Evolutionary conservation across 2,329 filamentous ascomycete species (phyloP).

Genomic region (Epichloe bromicola): DNA sequence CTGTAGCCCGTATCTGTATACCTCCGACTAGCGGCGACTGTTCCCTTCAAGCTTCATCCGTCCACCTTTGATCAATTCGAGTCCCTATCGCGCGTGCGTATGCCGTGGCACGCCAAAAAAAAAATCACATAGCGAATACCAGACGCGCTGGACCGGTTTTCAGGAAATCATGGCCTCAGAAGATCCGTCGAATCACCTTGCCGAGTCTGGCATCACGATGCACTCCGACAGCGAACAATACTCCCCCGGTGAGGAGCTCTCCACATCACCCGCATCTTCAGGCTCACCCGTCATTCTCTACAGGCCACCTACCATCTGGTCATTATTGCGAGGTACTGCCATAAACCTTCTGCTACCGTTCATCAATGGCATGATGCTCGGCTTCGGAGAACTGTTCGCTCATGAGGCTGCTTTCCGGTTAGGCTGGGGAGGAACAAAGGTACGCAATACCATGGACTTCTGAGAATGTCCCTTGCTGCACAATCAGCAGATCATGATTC

Average conservation of each 20-base stretch:
- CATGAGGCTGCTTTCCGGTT: constrained; percentile 89
- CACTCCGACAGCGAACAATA: constrained; percentile 78
- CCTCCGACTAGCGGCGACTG: not conserved
- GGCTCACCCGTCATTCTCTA: constrained; percentile 70
- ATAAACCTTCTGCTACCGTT: constrained; percentile 96
- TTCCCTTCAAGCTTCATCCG: not conserved
- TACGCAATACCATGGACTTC: constrained; percentile 21
- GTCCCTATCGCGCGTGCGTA: not conserved
- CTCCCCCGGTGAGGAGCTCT: constrained; percentile 48
- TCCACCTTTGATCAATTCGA: not conserved
- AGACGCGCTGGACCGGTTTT: not conserved
- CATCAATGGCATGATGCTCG: constrained; percentile 95
- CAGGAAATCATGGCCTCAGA: constrained; percentile 38
- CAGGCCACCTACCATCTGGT: constrained; percentile 77
- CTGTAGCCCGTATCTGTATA: too few species aligned
- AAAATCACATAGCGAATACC: not conserved
- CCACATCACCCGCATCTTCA: constrained; percentile 47
- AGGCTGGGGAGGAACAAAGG: constrained; percentile 90
- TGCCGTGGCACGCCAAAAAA: not conserved
- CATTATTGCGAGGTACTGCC: constrained; percentile 71
- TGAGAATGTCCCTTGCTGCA: not conserved
- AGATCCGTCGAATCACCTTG: constrained; percentile 39
- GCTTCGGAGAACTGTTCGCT: constrained; percentile 91
- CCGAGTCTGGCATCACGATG: constrained; percentile 64
- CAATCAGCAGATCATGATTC: not conserved